Conservation (phyloP, 1,284 basidiomycete species). For the Naganishia albida region DNA sequence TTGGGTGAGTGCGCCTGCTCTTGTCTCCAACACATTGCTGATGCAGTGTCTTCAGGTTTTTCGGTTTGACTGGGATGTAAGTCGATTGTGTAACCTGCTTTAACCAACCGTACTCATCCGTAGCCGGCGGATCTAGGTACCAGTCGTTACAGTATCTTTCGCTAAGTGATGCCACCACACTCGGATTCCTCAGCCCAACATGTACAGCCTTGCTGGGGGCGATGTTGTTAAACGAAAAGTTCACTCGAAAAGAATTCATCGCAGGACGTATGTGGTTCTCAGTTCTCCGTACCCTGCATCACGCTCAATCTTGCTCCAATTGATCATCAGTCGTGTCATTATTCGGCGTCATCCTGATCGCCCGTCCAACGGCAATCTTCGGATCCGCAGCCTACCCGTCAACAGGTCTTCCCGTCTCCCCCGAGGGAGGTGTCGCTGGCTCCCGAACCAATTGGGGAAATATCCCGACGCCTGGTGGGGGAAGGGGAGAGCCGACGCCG, state of each 20-base stretch:
- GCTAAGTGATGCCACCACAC: slow-evolving; percentile 71
- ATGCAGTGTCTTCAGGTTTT: slow-evolving; percentile 32
- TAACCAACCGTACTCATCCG: not conserved
- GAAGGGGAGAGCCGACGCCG: slow-evolving; percentile 33
- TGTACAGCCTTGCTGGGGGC: slow-evolving; percentile 69
- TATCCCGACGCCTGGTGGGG: slow-evolving; percentile 28
- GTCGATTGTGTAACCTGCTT: not conserved
- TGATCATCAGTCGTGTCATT: slow-evolving; percentile 58
- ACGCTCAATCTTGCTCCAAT: not conserved
- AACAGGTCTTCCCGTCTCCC: slow-evolving; percentile 65
- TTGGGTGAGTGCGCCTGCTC: slow-evolving; percentile 53
- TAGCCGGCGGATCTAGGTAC: slow-evolving; percentile 52
- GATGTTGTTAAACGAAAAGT: slow-evolving; percentile 67
- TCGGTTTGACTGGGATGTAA: slow-evolving; percentile 40
- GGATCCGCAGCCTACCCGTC: slow-evolving; percentile 69
- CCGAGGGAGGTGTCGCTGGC: slow-evolving; percentile 56
- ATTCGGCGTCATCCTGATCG: slow-evolving; percentile 65
- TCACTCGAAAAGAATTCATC: slow-evolving; percentile 62
- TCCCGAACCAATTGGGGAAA: slow-evolving; percentile 37
- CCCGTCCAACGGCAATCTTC: slow-evolving; percentile 63
- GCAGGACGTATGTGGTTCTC: slow-evolving; percentile 61
- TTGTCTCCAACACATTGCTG: not conserved
- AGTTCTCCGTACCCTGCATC: not conserved
- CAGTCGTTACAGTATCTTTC: slow-evolving; percentile 69
- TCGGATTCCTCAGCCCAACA: slow-evolving; percentile 73